phyloP scores from a whole-genome alignment of 2,329 filamentous ascomycete genomes.

The Zymoseptoria tritici region DNA sequence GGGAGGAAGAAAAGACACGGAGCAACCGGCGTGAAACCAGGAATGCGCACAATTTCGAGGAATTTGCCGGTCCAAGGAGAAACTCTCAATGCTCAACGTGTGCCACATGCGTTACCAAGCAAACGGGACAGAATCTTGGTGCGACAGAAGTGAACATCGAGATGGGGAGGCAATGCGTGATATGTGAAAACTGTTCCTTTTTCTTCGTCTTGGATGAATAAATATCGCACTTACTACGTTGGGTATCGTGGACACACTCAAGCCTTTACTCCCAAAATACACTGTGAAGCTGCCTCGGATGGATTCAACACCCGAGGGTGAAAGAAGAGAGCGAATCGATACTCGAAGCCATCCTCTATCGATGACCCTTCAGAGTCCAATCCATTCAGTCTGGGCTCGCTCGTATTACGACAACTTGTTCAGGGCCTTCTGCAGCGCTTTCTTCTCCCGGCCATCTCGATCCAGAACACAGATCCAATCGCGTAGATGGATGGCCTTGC shows the following conservation, averaged over 20 bases:
- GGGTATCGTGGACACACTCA: not conserved
- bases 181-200: not conserved
- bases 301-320: not conserved
- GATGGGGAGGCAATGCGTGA: not conserved
- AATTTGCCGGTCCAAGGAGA: not conserved
- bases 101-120: not conserved
- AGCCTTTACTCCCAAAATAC: not conserved
- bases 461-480: slow-evolving; percentile 77
- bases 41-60: not conserved
- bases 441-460: slow-evolving; percentile 62
- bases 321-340: not conserved
- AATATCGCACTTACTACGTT: not conserved
- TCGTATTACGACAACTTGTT: slow-evolving; percentile 12
- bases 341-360: not conserved
- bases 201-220: not conserved
- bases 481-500: slow-evolving; percentile 71
- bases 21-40: not conserved
- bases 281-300: not conserved
- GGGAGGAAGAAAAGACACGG: not conserved
- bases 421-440: slow-evolving; percentile 51
- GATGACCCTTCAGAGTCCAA: not conserved
- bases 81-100: not conserved
- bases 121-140: not conserved
- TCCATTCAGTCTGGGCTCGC: not conserved
- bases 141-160: not conserved